Evolutionary conservation across 805 yeast genomes (phyloP), one percentile per base, ranked within the genome.

Genomic region (Yarrowia phangngaensis): DNA sequence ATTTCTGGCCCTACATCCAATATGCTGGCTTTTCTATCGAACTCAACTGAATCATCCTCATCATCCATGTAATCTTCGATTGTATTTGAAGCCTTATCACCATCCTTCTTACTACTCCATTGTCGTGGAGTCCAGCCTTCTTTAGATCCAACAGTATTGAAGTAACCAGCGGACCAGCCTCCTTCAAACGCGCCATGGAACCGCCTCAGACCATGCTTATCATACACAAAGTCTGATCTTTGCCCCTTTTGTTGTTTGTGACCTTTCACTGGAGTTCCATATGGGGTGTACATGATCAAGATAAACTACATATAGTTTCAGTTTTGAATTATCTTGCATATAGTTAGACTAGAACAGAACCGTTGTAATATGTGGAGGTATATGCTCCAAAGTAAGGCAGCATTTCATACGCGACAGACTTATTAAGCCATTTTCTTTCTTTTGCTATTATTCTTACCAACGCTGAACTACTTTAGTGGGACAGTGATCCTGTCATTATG

Each of bases 131-230:
- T 53, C 66, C 67, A 63, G 16, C 67, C 67, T 50, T 64, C 66
- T 23, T 60, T 58, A 8, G 66, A 60, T 5, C 67, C 68, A 3
- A 63, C 67, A 6, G 65, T 53, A 29, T 64, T 62, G 57, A 52
- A 57, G 41, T 62, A 63, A 4, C 67, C 67, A 4, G 67, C 67
- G 5, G 62, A 56, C 46, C 57, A 61, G n/a, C 67, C 67, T 11
- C 67, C 67, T 4, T 66, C 63, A 49, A 64, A 62, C 7, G 67
- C 67, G 6, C 66, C 67, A 35, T 63, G 66, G 36, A 63, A 45
- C 22, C 59, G 23, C 15, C 45, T 13, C 23, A 38, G 45, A 3
- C 45, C 45, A 13, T 38, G 15, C 27, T 38, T 38, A 5, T 53
- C 45, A 32, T 38, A 38, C 32, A 19, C 45, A 38, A 26, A 27